Percentiles rank a stretch among this genome's conserved stretches.
These are phyloP conservation scores for Pseudogymnoascus sp. DNA, from an alignment of 2,329 filamentous ascomycete species.

Conservation along the genomic window DNA sequence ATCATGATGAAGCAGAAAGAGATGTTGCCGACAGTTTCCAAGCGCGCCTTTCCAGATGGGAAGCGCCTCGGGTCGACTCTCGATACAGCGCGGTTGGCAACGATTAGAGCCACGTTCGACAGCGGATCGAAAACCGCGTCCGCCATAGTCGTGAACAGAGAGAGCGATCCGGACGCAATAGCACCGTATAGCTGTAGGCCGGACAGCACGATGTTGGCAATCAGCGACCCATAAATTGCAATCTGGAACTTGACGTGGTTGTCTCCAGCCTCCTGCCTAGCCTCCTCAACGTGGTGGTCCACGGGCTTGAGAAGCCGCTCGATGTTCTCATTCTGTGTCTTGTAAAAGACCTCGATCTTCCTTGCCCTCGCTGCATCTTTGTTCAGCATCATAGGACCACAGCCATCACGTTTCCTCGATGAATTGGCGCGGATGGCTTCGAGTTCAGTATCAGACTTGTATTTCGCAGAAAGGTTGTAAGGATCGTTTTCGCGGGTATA, in stretches of 20 bases:
- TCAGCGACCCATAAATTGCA: constrained; percentile 60
- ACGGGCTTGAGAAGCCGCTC: constrained; percentile 86
- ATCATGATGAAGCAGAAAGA: constrained; percentile 96
- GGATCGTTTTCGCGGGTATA: constrained; percentile 60
- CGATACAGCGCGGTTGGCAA: constrained; percentile 81
- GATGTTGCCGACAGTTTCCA: constrained; percentile 94
- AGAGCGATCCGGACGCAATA: constrained; percentile 78
- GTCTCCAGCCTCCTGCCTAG: constrained; percentile 66
- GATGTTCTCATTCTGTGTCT: constrained; percentile 87
- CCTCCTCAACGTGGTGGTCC: constrained; percentile 78
- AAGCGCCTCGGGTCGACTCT: constrained; percentile 80
- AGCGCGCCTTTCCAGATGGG: constrained; percentile 84
- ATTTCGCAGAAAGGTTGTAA: constrained; percentile 66
- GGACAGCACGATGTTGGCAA: constrained; percentile 72
- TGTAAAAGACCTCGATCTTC: constrained; percentile 71
- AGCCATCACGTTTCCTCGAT: constrained; percentile 62
- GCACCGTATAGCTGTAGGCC: constrained; percentile 84
- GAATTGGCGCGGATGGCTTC: constrained; percentile 72
- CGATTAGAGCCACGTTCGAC: constrained; percentile 78
- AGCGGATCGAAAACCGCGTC: constrained; percentile 90
- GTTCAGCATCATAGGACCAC: constrained; percentile 30
- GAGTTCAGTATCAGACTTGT: constrained; percentile 74
- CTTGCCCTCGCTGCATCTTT: constrained; percentile 34
- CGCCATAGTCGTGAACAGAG: constrained; percentile 95
- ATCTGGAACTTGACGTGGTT: constrained; percentile 72